These are phyloP conservation scores for Penstemon eatonii DNA, from an alignment of 257 asterid genomes.

Conservation along the genomic window DNA sequence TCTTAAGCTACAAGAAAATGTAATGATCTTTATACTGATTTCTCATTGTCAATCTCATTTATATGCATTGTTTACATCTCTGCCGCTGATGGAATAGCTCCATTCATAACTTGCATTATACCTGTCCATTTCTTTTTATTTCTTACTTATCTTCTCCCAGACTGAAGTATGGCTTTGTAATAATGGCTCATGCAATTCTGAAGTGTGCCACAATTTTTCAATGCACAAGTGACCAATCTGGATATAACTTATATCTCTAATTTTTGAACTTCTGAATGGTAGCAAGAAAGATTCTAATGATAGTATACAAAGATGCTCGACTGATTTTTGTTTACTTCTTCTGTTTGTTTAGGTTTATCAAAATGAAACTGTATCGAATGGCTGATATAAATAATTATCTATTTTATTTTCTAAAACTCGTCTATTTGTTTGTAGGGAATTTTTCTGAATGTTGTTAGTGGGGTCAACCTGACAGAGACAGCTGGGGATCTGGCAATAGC, in stretches of 20 bases:
- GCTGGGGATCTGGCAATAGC: slow-evolving; percentile 96
- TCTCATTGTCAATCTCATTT: slow-evolving; percentile 21
- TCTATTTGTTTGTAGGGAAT: slow-evolving; percentile 54
- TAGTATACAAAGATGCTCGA: not conserved
- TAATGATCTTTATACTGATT: slow-evolving; percentile 34
- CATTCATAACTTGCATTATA: slow-evolving; percentile 4
- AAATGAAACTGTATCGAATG: slow-evolving; percentile 4
- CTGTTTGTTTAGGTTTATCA: not conserved
- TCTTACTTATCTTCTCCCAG: not conserved
- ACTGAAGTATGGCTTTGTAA: not conserved
- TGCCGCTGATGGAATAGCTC: slow-evolving; percentile 20
- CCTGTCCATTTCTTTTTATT: not conserved
- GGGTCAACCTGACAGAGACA: slow-evolving; percentile 67
- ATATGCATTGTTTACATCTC: slow-evolving; percentile 15
- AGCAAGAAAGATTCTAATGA: slow-evolving; percentile 1
- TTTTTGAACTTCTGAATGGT: not conserved
- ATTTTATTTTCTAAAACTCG: slow-evolving; percentile 23
- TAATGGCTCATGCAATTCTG: slow-evolving; percentile 9
- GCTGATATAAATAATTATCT: slow-evolving; percentile 1
- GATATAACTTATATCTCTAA: not conserved
- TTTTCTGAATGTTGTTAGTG: slow-evolving; percentile 77
- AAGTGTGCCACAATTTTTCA: not conserved
- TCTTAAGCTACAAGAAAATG: slow-evolving; percentile 88
- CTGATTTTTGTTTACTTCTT: not conserved
- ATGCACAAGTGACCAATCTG: too few species aligned